Evolutionary conservation across 305 asterid species (phyloP).

Genomic region (Caryopteris hybrid): DNA sequence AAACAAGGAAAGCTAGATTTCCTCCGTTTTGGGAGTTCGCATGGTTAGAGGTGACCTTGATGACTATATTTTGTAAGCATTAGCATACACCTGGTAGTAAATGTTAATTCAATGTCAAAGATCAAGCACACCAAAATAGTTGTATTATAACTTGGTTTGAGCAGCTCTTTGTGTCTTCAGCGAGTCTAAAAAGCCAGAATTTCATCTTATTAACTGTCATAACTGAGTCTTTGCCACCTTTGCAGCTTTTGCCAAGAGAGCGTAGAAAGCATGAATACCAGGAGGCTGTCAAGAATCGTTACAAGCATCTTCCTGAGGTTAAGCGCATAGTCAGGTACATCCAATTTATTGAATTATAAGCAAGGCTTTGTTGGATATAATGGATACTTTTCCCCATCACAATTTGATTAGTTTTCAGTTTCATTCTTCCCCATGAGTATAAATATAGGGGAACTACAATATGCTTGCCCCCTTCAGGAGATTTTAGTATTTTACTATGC

Average conservation of each 20-base stretch:
- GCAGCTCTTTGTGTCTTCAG: background rate
- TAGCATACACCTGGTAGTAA: background rate
- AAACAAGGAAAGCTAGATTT: background rate
- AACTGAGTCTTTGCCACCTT: conserved; percentile 10
- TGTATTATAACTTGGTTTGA: background rate
- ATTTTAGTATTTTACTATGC: background rate
- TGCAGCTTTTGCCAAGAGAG: conserved; percentile 91
- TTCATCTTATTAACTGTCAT: background rate
- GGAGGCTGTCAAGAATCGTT: conserved; percentile 86
- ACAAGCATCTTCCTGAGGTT: conserved; percentile 88
- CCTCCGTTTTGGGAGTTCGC: background rate
- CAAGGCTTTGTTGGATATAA: background rate
- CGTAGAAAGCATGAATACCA: conserved; percentile 77
- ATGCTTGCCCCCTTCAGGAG: background rate
- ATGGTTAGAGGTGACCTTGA: background rate
- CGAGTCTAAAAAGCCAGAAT: background rate
- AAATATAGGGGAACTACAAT: background rate
- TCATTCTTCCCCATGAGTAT: background rate
- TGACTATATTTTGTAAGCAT: background rate
- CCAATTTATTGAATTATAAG: conserved; percentile 2
- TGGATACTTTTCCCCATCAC: background rate
- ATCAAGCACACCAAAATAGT: background rate
- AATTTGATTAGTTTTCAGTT: background rate
- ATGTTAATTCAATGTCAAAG: background rate
- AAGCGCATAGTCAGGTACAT: conserved; percentile 87